These are phyloP conservation scores for Sequoia sempervirens DNA, from an alignment of 75 land plant species.

Conservation along the genomic window DNA sequence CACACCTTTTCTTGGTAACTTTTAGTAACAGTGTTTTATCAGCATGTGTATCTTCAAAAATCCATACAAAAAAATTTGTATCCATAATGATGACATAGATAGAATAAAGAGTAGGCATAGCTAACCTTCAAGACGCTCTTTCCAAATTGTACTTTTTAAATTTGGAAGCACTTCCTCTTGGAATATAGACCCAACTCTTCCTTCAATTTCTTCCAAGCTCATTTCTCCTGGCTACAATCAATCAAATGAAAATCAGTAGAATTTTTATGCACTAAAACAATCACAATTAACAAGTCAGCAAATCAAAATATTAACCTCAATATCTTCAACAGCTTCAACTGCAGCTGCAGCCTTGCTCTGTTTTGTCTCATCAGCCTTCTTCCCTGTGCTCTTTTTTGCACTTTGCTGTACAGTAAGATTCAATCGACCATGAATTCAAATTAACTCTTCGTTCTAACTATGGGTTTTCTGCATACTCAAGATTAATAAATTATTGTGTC, in stretches of 20 bases:
- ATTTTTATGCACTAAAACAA: neutral
- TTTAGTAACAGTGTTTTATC: neutral
- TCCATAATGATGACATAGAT: neutral
- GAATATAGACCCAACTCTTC: slow-evolving; percentile 22
- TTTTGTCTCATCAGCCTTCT: slow-evolving; percentile 50
- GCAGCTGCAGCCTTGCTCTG: slow-evolving; percentile 32
- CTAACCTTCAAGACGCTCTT: slow-evolving; percentile 53
- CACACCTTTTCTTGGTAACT: neutral
- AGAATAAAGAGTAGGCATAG: neutral
- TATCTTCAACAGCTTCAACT: slow-evolving; percentile 54
- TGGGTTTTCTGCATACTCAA: neutral
- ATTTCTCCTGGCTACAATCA: slow-evolving; percentile 34
- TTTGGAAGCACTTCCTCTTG: slow-evolving; percentile 30
- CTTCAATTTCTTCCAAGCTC: slow-evolving; percentile 44
- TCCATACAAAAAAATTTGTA: neutral
- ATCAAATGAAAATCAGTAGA: neutral
- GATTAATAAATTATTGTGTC: neutral
- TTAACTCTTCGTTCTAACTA: neutral
- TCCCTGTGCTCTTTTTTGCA: slow-evolving; percentile 50
- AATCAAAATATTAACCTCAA: slow-evolving; percentile 50
- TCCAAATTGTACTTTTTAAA: slow-evolving; percentile 45
- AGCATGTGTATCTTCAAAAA: neutral
- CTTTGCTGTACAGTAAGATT: slow-evolving; percentile 33
- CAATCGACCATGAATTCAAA: neutral
- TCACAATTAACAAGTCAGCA: neutral